Evolutionary conservation across 208 protist species (phyloP).

Genomic region (Crithidia brevicula): DNA sequence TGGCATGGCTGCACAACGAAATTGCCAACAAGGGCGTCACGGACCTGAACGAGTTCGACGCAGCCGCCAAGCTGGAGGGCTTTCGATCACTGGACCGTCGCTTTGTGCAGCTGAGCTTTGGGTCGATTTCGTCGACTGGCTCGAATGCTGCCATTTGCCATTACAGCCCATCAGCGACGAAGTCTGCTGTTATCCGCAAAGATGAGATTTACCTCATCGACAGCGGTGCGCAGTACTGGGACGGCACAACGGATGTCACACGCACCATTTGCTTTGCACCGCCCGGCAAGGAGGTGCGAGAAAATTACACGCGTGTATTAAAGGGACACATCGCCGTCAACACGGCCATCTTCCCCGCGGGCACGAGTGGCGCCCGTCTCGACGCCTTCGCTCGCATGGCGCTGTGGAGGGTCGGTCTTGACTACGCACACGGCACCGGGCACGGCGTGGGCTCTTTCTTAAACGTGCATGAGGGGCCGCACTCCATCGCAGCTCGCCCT

Average conservation of each 20-base stretch:
- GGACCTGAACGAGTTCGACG: conserved; percentile 87
- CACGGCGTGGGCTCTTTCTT: conserved; percentile 98
- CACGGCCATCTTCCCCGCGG: conserved; percentile 86
- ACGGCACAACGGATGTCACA: conserved; percentile 98
- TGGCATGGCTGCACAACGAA: conserved; percentile 91
- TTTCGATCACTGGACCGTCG: conserved; percentile 72
- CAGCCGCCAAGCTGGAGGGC: conserved; percentile 68
- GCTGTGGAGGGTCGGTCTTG: conserved; percentile 94
- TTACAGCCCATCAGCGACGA: conserved; percentile 79
- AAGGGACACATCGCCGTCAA: conserved; percentile 95
- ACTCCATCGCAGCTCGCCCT: conserved; percentile 68
- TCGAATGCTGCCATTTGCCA: conserved; percentile 96
- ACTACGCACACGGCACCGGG: conserved; percentile 97
- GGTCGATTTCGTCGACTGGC: conserved; percentile 91
- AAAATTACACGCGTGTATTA: conserved; percentile 96
- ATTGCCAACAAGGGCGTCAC: conserved; percentile 60
- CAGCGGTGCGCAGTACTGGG: conserved; percentile 95
- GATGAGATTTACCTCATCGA: conserved; percentile 95
- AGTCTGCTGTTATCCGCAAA: conserved; percentile 55
- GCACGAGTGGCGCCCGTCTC: conserved; percentile 78
- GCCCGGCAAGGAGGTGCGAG: conserved; percentile 63
- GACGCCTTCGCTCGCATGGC: conserved; percentile 91
- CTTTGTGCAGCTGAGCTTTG: conserved; percentile 94
- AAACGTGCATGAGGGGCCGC: conserved; percentile 96
- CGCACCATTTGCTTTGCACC: conserved; percentile 93